These are phyloP conservation scores for Teratosphaeria zuluensis DNA, from an alignment of 2,329 filamentous ascomycete genomes.

Conservation along the genomic window DNA sequence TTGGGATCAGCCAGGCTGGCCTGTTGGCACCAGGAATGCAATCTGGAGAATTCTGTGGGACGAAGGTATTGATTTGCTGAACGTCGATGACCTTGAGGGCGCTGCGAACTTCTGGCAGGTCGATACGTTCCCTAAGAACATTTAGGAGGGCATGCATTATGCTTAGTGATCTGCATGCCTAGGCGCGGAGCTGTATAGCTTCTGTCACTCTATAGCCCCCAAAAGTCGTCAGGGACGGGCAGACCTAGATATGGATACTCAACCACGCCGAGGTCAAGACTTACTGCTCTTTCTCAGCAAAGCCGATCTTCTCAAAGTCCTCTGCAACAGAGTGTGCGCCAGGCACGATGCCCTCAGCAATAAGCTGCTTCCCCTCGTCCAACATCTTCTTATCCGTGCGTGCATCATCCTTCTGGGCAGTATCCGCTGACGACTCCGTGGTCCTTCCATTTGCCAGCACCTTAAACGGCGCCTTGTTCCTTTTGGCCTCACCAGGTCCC, in stretches of 20 bases:
- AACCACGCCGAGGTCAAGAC: too few species aligned
- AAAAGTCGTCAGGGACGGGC: too few species aligned
- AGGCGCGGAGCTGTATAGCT: too few species aligned
- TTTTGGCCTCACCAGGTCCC: constrained; percentile 51
- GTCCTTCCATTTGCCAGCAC: constrained; percentile 22
- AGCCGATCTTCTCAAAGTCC: constrained; percentile 39
- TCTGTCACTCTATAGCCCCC: too few species aligned
- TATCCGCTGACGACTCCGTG: not conserved
- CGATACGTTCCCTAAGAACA: not conserved
- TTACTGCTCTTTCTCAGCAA: constrained; percentile 18
- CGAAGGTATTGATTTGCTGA: constrained; percentile 52
- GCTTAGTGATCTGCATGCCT: too few species aligned
- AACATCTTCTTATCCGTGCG: constrained; percentile 24
- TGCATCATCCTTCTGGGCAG: not conserved
- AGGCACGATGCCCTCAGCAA: constrained; percentile 38
- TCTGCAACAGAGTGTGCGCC: constrained; percentile 39
- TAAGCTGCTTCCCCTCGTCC: constrained; percentile 38
- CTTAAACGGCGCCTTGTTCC: constrained; percentile 59
- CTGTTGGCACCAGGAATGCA: constrained; percentile 47
- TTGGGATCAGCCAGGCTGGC: constrained; percentile 54
- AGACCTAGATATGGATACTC: too few species aligned
- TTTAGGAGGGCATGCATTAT: too few species aligned
- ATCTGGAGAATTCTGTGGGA: constrained; percentile 49
- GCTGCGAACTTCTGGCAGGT: constrained; percentile 35
- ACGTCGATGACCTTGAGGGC: constrained; percentile 53